Conservation (phyloP, 345 rosid species). For the Rubroshorea leprosula region DNA sequence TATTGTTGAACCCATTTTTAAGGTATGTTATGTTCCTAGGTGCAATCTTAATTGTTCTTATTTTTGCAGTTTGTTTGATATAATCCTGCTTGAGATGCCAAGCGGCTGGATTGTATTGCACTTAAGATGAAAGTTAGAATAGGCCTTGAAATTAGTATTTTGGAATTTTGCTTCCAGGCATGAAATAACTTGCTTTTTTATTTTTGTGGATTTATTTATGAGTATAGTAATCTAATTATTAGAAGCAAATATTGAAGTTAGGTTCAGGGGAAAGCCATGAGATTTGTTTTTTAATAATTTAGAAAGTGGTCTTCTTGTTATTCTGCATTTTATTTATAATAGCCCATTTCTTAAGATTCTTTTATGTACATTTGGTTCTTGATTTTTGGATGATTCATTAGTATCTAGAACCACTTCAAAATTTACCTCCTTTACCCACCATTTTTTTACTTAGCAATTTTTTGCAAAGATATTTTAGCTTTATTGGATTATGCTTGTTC, state of each 20-base stretch:
- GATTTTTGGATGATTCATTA: not conserved
- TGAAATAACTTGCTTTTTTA: no score
- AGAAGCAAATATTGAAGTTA: not conserved
- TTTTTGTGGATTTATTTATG: not conserved
- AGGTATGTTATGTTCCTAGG: constrained; percentile 37
- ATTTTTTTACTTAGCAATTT: not conserved
- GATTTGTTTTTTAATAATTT: not conserved
- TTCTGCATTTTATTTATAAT: not conserved
- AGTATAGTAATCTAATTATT: not conserved
- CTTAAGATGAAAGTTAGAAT: not conserved
- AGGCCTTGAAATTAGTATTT: not conserved
- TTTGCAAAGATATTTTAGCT: not conserved
- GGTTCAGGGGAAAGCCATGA: not conserved
- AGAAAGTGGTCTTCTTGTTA: not conserved
- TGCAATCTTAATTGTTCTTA: not conserved
- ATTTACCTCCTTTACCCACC: not conserved
- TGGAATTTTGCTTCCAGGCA: no score
- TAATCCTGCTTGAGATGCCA: not conserved
- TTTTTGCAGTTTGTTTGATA: not conserved
- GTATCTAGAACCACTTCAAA: not conserved
- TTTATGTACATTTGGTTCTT: not conserved
- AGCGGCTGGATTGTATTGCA: not conserved
- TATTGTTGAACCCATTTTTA: constrained; percentile 85
- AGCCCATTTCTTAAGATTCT: not conserved
- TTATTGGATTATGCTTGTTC: not conserved